Evolutionary conservation across 352 stramenopile genomes (phyloP).

Genomic region (Phytophthora fragariaefolia): DNA sequence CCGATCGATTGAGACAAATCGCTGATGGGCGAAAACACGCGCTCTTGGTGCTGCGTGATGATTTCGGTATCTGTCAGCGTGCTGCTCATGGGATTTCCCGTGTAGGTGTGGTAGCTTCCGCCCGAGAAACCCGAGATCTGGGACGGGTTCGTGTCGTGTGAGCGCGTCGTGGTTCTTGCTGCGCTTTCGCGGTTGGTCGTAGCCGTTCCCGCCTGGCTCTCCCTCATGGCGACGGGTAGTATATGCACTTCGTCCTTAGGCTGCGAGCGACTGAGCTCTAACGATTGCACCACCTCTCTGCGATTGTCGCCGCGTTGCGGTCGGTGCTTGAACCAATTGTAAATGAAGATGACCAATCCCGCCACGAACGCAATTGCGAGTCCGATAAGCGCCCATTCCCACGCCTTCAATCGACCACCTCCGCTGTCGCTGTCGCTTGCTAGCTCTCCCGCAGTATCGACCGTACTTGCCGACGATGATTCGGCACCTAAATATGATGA

Average conservation of each 20-base stretch:
- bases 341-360: slow-evolving; percentile 42
- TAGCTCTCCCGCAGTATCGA: neutral
- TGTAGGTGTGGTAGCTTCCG: slow-evolving; percentile 54
- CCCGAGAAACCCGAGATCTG: slow-evolving; percentile 52
- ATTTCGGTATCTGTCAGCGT: slow-evolving; percentile 56
- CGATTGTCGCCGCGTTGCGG: slow-evolving; percentile 42
- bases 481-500: slow-evolving; percentile 11
- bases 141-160: slow-evolving; percentile 49
- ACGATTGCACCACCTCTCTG: slow-evolving; percentile 33
- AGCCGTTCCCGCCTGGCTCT: slow-evolving; percentile 30
- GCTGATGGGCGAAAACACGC: slow-evolving; percentile 54
- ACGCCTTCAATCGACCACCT: slow-evolving; percentile 29
- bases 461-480: neutral
- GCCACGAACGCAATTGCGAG: slow-evolving; percentile 39
- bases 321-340: slow-evolving; percentile 64
- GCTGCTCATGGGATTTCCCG: slow-evolving; percentile 31
- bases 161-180: slow-evolving; percentile 26
- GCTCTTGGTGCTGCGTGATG: slow-evolving; percentile 33
- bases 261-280: slow-evolving; percentile 42
- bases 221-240: slow-evolving; percentile 19
- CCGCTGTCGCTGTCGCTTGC: slow-evolving; percentile 15
- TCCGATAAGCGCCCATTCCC: slow-evolving; percentile 48
- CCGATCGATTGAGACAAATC: slow-evolving; percentile 22
- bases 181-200: slow-evolving; percentile 31
- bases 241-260: slow-evolving; percentile 33